Evolutionary conservation across 2,329 filamentous ascomycete genomes (phyloP), one percentile per base, ranked within the genome.

Genomic region (Penicillium digitatum): DNA sequence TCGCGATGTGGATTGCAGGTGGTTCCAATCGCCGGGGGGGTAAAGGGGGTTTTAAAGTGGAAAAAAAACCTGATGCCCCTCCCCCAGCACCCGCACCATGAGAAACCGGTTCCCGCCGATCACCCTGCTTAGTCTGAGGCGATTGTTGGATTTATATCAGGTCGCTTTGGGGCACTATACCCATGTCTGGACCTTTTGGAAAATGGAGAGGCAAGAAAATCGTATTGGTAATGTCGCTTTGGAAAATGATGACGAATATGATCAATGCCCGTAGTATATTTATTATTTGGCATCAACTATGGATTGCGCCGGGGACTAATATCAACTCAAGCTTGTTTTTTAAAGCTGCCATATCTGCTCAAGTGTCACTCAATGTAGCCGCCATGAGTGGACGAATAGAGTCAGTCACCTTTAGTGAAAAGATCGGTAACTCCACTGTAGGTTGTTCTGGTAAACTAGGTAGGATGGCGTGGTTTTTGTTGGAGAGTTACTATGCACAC

Each of bases 1-100:
- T 78, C 56, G 71, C 75, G 3, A 69, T 69, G 63, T 78, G 76
- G 76, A 74, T 78, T 73, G 67, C 75, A 46, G 76, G 76, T 39
- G 56, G 57, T 3, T 64, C 67, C 38, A 65, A 69, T 49, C 60
- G 63, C 45, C 58, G 60, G 40, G 64, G 63, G 43, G 49, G 61
- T n/a, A 66, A 64, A 58, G 66, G 72, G 69, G 62, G 72, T 70
- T 73, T 73, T 73, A 79, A 78, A 72, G 70, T 61, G 69, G 71
- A 68, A 71, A 78, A 78, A 73, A 78, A 76, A 72, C 70, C 74
- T 70, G 73, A 75, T 66, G 26, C 32, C 26, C 54, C 66, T 57
- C 57, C 65, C 50, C 58, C 56, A 3, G 46, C 51, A 9, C 37
- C 58, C 59, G 43, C 59, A 60, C 55, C 52, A n/a, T 54, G 32